Conservation (phyloP, 495 filamentous ascomycete genomes). For the Amniculicola lignicola region DNA sequence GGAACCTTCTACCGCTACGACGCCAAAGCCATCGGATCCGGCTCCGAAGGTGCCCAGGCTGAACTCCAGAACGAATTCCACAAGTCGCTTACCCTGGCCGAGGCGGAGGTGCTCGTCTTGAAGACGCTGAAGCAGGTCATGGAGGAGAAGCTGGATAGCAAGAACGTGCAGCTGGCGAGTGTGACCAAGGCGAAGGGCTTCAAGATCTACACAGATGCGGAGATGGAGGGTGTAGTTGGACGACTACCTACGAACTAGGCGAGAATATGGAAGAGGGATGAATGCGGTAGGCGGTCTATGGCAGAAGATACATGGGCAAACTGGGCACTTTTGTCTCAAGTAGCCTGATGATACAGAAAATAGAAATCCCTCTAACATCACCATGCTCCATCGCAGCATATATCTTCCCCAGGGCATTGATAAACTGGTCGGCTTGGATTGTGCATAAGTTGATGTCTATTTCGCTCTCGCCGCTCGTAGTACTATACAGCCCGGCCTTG, state of each 20-base stretch:
- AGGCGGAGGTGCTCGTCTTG: conserved; percentile 91
- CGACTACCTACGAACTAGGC: conserved; percentile 54
- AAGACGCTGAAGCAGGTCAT: conserved; percentile 99
- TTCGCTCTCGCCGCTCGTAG: no score
- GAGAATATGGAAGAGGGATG: conserved; percentile 2
- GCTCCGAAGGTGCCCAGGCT: conserved; percentile 93
- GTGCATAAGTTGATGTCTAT: no score
- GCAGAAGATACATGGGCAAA: not conserved
- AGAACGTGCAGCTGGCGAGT: conserved; percentile 97
- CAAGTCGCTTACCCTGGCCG: conserved; percentile 88
- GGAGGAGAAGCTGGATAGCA: conserved; percentile 98
- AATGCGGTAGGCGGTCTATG: no score
- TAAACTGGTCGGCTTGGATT: no score
- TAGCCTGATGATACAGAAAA: not conserved
- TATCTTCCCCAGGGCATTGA: no score
- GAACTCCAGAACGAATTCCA: conserved; percentile 98
- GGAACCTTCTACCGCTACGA: conserved; percentile 99
- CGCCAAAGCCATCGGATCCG: conserved; percentile 96
- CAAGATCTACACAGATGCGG: conserved; percentile 93
- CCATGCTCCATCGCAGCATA: no score
- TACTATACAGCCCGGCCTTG: conserved; percentile 15
- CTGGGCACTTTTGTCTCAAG: not conserved
- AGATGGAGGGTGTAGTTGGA: conserved; percentile 88
- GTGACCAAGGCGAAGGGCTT: conserved; percentile 97
- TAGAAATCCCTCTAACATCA: not conserved